Conservation (phyloP, 148 eudicot species). For the Heliosperma pusillum region DNA sequence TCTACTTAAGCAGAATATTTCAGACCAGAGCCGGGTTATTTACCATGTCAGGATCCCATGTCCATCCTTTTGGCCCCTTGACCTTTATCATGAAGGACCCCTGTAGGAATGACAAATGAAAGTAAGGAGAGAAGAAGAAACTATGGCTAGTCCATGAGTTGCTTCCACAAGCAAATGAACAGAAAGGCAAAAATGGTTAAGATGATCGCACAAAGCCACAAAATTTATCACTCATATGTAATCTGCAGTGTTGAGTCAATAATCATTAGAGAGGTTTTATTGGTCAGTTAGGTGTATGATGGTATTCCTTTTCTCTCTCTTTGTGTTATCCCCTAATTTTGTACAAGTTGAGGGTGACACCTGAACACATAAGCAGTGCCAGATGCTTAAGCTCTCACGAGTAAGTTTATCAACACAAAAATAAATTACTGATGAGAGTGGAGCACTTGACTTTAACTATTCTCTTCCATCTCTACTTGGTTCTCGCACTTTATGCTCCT, state of each 20-base stretch:
- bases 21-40: constrained; percentile 13
- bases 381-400: background rate
- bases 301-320: background rate
- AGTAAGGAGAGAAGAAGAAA: constrained; percentile 12
- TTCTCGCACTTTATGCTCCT: background rate
- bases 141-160: background rate
- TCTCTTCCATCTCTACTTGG: background rate
- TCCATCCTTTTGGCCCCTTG: constrained; percentile 95
- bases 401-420: background rate
- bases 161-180: constrained; percentile 14
- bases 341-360: background rate
- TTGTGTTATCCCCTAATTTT: background rate
- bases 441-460: background rate
- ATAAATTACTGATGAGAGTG: background rate
- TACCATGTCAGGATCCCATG: constrained; percentile 93
- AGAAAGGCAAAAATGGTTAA: background rate
- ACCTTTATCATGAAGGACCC: constrained; percentile 90
- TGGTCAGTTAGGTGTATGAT: background rate
- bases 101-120: constrained; percentile 36
- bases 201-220: background rate
- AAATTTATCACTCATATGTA: background rate
- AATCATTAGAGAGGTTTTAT: background rate
- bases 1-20: constrained; percentile 8
- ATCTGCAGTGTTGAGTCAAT: background rate
- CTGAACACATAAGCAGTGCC: background rate